Conservation (phyloP, 164 flowering plant species). For the Vitis vinifera region ASM3070453v1 NC_081812.1:21082001-21082500, state of each 20-base stretch:
- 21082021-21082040: slow-evolving; percentile 12
- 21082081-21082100: slow-evolving; percentile 15
- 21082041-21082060: slow-evolving; percentile 30
- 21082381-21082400: too few species aligned
- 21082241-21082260: slow-evolving; percentile 14
- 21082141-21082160: slow-evolving; percentile 20
- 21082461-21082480: too few species aligned
- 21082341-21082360: too few species aligned
- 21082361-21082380: neutral
- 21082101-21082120: slow-evolving; percentile 26
- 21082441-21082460: too few species aligned
- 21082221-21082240: slow-evolving; percentile 17
- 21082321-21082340: neutral
- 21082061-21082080: slow-evolving; percentile 16
- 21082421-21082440: too few species aligned
- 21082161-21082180: slow-evolving; percentile 21
- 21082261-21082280: slow-evolving; percentile 14
- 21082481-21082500: too few species aligned
- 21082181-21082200: slow-evolving; percentile 26
- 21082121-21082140: slow-evolving; percentile 9
- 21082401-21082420: too few species aligned
- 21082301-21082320: slow-evolving; percentile 19
- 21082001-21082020: slow-evolving; percentile 29
- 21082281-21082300: slow-evolving; percentile 14
- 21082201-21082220: slow-evolving; percentile 17